phyloP scores from a whole-genome alignment of 2,329 filamentous ascomycete species.

The Xylaria sp. region DNA sequence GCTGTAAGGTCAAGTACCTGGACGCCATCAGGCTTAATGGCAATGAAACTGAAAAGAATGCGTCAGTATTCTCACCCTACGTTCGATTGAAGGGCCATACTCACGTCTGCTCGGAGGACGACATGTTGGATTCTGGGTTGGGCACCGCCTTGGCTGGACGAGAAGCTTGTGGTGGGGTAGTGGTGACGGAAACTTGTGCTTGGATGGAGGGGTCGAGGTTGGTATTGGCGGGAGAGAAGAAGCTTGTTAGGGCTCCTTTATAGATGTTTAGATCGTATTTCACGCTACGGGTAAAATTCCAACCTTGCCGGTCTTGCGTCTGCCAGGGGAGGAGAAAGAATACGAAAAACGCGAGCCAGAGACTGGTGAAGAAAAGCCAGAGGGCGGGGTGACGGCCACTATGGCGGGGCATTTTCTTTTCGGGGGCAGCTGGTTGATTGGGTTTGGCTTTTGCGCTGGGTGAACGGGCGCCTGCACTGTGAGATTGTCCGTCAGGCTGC shows the following conservation, averaged over 20 bases:
- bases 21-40: slow-evolving; percentile 99
- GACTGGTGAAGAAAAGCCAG: slow-evolving; percentile 37
- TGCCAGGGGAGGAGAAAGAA: slow-evolving; percentile 37
- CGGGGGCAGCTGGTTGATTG: slow-evolving; percentile 13
- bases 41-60: slow-evolving; percentile 80
- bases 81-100: slow-evolving; percentile 8
- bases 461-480: background rate
- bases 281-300: slow-evolving; percentile 32
- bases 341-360: slow-evolving; percentile 35
- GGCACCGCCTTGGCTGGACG: slow-evolving; percentile 21
- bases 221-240: slow-evolving; percentile 19
- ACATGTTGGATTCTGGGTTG: slow-evolving; percentile 34
- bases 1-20: slow-evolving; percentile 65
- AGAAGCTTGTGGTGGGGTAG: slow-evolving; percentile 18
- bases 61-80: slow-evolving; percentile 3
- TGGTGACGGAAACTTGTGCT: slow-evolving; percentile 5
- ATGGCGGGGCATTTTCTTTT: slow-evolving; percentile 31
- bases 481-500: background rate
- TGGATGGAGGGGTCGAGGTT: slow-evolving; percentile 14
- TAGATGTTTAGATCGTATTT: slow-evolving; percentile 30
- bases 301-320: slow-evolving; percentile 33
- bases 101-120: slow-evolving; percentile 37
- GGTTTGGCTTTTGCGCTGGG: slow-evolving; percentile 5
- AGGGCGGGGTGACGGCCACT: slow-evolving; percentile 37
- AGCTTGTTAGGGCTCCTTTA: slow-evolving; percentile 27